These are phyloP conservation scores for Microcyclosporella mali DNA, from an alignment of 2,329 filamentous ascomycete genomes.

Conservation along the genomic window DNA sequence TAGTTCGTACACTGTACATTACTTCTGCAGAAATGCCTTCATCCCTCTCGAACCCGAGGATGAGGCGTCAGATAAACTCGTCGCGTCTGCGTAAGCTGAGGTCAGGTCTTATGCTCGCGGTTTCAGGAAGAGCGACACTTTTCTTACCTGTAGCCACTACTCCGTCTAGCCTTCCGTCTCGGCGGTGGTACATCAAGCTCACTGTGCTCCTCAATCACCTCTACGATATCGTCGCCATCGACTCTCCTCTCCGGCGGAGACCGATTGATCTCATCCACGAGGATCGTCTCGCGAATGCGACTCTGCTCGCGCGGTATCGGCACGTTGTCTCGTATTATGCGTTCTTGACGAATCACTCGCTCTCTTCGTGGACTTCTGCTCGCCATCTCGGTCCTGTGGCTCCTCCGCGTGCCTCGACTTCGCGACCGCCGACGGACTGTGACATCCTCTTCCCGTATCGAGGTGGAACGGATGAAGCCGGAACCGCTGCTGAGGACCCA, in stretches of 20 bases:
- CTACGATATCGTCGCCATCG: constrained; percentile 49
- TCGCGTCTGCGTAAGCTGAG: no score
- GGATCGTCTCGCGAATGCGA: constrained; percentile 30
- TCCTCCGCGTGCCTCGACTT: constrained; percentile 20
- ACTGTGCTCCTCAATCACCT: constrained; percentile 53
- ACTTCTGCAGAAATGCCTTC: no score
- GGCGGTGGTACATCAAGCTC: constrained; percentile 35
- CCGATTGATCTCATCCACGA: constrained; percentile 38
- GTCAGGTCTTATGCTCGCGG: no score
- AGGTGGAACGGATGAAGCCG: constrained; percentile 25
- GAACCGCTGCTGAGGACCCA: constrained; percentile 34
- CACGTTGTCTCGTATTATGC: constrained; percentile 29
- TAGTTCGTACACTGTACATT: background rate
- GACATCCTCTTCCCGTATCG: constrained; percentile 29
- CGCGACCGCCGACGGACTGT: constrained; percentile 27
- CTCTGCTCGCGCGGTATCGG: constrained; percentile 23
- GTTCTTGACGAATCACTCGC: constrained; percentile 29
- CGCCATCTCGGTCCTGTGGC: constrained; percentile 28
- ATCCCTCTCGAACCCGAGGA: no score
- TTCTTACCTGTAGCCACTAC: constrained; percentile 46
- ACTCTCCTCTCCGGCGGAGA: constrained; percentile 34
- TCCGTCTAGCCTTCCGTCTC: constrained; percentile 32
- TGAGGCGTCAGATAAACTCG: no score
- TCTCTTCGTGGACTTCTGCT: constrained; percentile 26
- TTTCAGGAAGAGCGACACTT: background rate